Base-by-base conservation (phyloP, 1,139 yeast genomes). In the Yamadazyma trypodendri region DNA sequence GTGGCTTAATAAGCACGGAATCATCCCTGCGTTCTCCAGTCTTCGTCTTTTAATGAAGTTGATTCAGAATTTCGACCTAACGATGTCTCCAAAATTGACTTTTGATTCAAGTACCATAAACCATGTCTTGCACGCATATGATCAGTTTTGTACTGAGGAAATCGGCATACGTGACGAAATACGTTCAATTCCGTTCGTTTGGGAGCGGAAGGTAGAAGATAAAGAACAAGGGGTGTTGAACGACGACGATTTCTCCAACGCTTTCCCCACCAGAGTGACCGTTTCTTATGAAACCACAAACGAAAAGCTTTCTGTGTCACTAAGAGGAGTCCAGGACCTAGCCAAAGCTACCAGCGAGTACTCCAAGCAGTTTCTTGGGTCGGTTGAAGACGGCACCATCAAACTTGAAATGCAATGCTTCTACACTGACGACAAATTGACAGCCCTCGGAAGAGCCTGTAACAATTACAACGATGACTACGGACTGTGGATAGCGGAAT, bases 191-290 rank as follows among this genome's bases (percentile, higher is more conserved):
- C 4, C 8, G 22, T 28, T 18, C 10, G 23, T 28, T 3, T 8
- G 11, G 10, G 31, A 28, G 12, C 17, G 69, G 37, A 40, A 59
- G 3, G 39, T 51, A 2, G 40, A 68, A 2, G 73, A 67, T 32
- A 77, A 71, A 34, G 38, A 44, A 6, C 39, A 38, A 7, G 65
- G 25, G 16, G 14, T 28, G 2, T 25, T 35, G 13, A 57, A 84
- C 1, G 88, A 82, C 54, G 74, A 72, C 29, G 71, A 72, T 28
- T 57, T 81, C 34, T 51, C 51, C 8, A 66, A 67, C 32, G 60
- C 75, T 1, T 79, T 69, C 36, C 84, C 86, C 1, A 72, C 84
- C 0, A 73, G 72, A 42, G 55, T 82, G 6, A 61, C 72, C 0
- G 34, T 79, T 2, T 58, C 56, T 2, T 67, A 69, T 37, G 45